Evolutionary conservation across 1,139 yeast genomes (phyloP), one percentile per base, ranked within the genome.

Genomic region (Blastobotrys aristatus): DNA sequence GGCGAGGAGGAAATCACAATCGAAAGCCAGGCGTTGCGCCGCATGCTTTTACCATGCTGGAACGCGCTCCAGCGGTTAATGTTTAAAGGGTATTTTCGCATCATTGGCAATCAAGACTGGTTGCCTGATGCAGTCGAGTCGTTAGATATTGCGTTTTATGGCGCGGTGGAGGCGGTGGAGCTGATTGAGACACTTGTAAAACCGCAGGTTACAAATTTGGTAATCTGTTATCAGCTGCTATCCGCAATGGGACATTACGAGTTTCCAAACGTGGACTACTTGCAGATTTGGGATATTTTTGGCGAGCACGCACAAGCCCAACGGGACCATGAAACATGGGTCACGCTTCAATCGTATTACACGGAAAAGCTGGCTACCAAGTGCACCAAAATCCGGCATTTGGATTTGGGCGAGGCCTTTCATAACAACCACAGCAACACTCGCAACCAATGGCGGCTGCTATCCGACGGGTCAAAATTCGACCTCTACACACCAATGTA

Each of bases 161-260:
- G 43, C 18, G 7, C 36, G 14, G 17, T 40, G 10, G 21, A 17
- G 3, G n/a, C 16, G 3, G 16, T n/a, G 5, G 37, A 40, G 13
- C 34, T 22, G 8, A 21, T 31, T 13, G 4, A 21, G 18, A 10
- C 37, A 16, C 14, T 40, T 17, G 8, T 3, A 17, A 34, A 22
- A 30, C 36, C 43, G 10, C 30, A 21, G 8, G 43, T 40, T 3
- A 30, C 4, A 13, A n/a, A 31, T 6, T 22, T 40, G 30, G 29
- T 34, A 5, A 40, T 22, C 13, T 40, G 43, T 20, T n/a, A 34
- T 6, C 43, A 40, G 29, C 13, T 40, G 21, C 10, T 40, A 18
- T 34, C 20, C 6, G 35, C 43, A 6, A 31, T 40, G 6, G 43
- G 43, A 29, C 29, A 40, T n/a, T 40, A 40, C 36, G 43, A 40